Conservation (phyloP, 345 rosid species). For the Psidium friedrichsthalianum region DNA sequence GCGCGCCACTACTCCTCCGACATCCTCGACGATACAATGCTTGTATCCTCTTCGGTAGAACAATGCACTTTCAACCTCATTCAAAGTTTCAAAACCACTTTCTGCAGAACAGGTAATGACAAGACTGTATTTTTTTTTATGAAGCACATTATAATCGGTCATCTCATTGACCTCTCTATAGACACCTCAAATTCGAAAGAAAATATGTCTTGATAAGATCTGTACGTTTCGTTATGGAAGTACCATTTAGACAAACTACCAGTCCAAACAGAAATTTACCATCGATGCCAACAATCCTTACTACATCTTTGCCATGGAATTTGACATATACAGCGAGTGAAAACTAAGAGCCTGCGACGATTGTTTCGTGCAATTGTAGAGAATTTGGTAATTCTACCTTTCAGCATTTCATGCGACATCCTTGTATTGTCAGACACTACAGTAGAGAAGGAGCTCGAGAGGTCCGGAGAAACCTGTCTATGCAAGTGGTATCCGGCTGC, state of each 20-base stretch:
- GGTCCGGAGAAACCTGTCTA: not conserved
- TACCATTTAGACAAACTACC: not conserved
- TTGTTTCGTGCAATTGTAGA: not conserved
- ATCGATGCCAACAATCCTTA: not conserved
- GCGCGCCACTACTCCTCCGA: not conserved
- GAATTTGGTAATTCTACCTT: not conserved
- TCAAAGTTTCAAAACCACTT: not conserved
- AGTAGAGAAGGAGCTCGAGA: not conserved
- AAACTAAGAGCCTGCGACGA: not conserved
- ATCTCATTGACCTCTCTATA: not conserved
- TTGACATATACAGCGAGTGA: not conserved
- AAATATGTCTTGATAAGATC: not conserved
- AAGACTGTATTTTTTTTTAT: not conserved
- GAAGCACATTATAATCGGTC: not conserved
- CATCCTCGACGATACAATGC: not conserved
- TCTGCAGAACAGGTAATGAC: not conserved
- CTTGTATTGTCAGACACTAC: not conserved
- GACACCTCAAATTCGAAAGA: not conserved
- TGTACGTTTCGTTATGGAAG: not conserved
- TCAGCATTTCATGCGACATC: not conserved
- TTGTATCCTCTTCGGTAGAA: not conserved
- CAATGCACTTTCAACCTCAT: not conserved
- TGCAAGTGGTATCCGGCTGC: not conserved
- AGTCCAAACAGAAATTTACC: not conserved
- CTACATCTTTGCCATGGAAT: not conserved